These are phyloP conservation scores for Tieghemiomyces parasiticus DNA, from an alignment of 192 early-diverging fungal species.

Conservation along the genomic window DNA sequence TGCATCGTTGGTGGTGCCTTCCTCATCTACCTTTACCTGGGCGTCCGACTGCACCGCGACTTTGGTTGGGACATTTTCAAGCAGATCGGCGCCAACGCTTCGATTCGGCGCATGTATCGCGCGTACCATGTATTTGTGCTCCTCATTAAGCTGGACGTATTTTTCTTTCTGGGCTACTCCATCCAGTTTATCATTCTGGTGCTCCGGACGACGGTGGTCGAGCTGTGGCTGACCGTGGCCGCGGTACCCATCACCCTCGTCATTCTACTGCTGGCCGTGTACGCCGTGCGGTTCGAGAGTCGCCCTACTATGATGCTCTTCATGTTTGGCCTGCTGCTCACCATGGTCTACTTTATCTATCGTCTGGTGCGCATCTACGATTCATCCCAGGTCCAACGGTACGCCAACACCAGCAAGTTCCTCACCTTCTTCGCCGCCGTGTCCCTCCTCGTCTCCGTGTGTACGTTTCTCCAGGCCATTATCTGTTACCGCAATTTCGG, in stretches of 20 bases:
- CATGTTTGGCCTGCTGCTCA: conserved; percentile 40
- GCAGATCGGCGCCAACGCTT: conserved; percentile 47
- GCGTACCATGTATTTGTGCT: conserved; percentile 68
- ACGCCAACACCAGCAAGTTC: conserved; percentile 34
- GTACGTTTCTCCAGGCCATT: conserved; percentile 2
- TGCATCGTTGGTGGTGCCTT: conserved; percentile 37
- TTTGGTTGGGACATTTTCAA: conserved; percentile 56
- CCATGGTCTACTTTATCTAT: conserved; percentile 50
- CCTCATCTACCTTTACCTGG: conserved; percentile 30
- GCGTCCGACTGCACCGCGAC: conserved; percentile 35
- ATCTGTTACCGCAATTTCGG: conserved; percentile 8
- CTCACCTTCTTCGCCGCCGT: conserved; percentile 44
- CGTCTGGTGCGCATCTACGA: conserved; percentile 48
- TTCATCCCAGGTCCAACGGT: conserved; percentile 22
- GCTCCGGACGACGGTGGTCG: conserved; percentile 23
- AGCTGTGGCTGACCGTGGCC: conserved; percentile 34
- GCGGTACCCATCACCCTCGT: conserved; percentile 40
- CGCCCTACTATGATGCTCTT: conserved; percentile 38
- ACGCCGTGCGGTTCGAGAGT: conserved; percentile 52
- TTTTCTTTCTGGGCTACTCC: conserved; percentile 64
- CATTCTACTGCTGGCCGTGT: conserved; percentile 46
- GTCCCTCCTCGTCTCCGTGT: not conserved
- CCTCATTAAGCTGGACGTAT: conserved; percentile 66
- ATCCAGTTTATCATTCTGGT: conserved; percentile 51
- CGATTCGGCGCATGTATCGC: conserved; percentile 41